These are phyloP conservation scores for Phytophthora fragariae DNA, from an alignment of 352 stramenopile genomes.

Conservation along the genomic window DNA sequence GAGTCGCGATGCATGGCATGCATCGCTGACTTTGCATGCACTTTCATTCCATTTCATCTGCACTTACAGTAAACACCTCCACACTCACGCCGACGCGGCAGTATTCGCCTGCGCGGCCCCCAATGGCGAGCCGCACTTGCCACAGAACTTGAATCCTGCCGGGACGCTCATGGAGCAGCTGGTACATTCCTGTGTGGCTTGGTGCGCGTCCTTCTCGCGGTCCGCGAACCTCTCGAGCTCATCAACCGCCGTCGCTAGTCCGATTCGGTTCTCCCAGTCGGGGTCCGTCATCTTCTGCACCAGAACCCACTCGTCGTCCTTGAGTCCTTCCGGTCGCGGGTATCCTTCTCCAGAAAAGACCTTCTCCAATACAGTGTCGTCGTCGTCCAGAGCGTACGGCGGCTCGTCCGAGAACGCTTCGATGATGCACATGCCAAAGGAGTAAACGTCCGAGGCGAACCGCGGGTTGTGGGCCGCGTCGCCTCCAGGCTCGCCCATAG, in stretches of 20 bases:
- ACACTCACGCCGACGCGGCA: neutral
- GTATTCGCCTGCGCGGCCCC: neutral
- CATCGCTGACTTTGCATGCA: neutral
- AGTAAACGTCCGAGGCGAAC: slow-evolving; percentile 54
- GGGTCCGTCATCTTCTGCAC: slow-evolving; percentile 15
- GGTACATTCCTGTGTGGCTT: slow-evolving; percentile 24
- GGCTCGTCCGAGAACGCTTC: slow-evolving; percentile 40
- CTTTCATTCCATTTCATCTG: neutral
- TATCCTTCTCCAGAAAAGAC: slow-evolving; percentile 23
- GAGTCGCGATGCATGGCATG: neutral
- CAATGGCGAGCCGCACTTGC: slow-evolving; percentile 28
- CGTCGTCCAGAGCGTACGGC: slow-evolving; percentile 33
- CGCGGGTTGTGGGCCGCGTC: slow-evolving; percentile 25
- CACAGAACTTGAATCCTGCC: slow-evolving; percentile 36
- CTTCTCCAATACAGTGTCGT: slow-evolving; percentile 40
- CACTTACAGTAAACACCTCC: neutral
- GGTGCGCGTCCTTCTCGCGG: slow-evolving; percentile 24
- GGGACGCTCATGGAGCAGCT: slow-evolving; percentile 25
- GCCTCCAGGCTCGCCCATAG: slow-evolving; percentile 1
- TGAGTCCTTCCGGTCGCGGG: slow-evolving; percentile 20
- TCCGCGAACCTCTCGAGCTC: slow-evolving; percentile 23
- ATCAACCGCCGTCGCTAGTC: slow-evolving; percentile 11
- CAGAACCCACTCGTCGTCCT: slow-evolving; percentile 29
- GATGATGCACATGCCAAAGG: slow-evolving; percentile 52
- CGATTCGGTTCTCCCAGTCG: slow-evolving; percentile 26